Evolutionary conservation across 306 rosid species (phyloP), one percentile per base, ranked within the genome.

Genomic region (Delonix regia): DNA sequence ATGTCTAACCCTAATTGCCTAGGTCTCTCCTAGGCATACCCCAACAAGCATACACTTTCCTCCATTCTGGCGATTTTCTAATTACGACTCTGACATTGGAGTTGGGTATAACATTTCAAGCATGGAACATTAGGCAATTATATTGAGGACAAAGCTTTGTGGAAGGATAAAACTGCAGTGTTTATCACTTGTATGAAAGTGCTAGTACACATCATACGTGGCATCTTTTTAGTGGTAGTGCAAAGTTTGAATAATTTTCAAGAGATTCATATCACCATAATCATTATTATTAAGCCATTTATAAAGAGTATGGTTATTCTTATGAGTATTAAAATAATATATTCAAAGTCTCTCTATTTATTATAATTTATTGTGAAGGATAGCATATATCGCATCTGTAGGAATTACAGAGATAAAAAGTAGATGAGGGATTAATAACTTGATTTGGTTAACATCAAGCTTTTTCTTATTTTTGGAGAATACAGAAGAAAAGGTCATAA

Each of bases 21-120:
- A n/a, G n/a, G n/a, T n/a, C n/a, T n/a, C n/a, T n/a, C n/a, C n/a
- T n/a, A n/a, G n/a, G n/a, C n/a, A n/a, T n/a, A n/a, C n/a, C n/a
- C n/a, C n/a, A n/a, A n/a, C n/a, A n/a, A n/a, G n/a, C n/a, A n/a
- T n/a, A 16, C 44, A 39, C 38, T 69, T n/a, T 74, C 76, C 5
- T 62, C 82, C 87, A 84, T 80, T 22, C 2, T 9, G 8, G 18
- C 0, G 72, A 9, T 19, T 2, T 1, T 14, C 14, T 4, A 48
- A 78, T 42, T 44, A 4, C 5, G 6, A 36, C 12, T 56, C 27
- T 38, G 22, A 41, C 39, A 39, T 19, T 60, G 12, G n/a, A 27
- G 1, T 28, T 1, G 11, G 16, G 22, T 5, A 64, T 4, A 9
- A 9, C 70, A 38, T 49, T 36, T 38, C 10, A 4, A 48, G 49